Evolutionary conservation across 306 rosid species (phyloP).

Genomic region (Cicer pinnatifidum): DNA sequence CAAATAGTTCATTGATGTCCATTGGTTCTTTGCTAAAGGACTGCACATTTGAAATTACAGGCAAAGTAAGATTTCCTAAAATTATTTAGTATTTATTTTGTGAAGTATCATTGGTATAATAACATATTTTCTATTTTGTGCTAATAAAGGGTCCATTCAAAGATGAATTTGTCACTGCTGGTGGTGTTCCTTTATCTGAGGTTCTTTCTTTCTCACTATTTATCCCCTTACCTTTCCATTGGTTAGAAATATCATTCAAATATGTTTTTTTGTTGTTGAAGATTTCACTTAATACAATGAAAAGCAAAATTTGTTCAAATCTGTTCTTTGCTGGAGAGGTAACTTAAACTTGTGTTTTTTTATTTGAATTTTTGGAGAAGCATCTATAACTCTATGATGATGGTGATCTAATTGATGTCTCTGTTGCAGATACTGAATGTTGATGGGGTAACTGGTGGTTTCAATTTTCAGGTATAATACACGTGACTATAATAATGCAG

Average conservation of each 20-base stretch:
- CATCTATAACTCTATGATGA: not conserved
- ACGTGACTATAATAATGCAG: constrained; percentile 7
- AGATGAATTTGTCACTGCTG: constrained; percentile 97
- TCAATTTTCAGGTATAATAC: constrained; percentile 84
- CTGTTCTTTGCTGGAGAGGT: constrained; percentile 97
- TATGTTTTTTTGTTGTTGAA: constrained; percentile 38
- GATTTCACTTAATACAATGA: constrained; percentile 83
- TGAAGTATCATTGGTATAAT: constrained; percentile 17
- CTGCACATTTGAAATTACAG: constrained; percentile 64
- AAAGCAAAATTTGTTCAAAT: constrained; percentile 69
- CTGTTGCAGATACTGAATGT: constrained; percentile 74
- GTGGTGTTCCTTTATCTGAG: constrained; percentile 93
- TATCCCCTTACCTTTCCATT: constrained; percentile 14
- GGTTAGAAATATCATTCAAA: constrained; percentile 24
- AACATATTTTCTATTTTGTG: constrained; percentile 22
- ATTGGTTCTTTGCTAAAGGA: constrained; percentile 72
- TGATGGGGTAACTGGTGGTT: constrained; percentile 94
- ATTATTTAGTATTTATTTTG: constrained; percentile 1
- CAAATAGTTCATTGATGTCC: constrained; percentile 74
- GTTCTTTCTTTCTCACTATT: constrained; percentile 56
- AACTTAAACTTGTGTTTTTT: constrained; percentile 22
- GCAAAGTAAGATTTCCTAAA: constrained; percentile 62
- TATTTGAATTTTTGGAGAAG: constrained; percentile 24
- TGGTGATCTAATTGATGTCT: constrained; percentile 35
- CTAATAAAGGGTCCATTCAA: constrained; percentile 81